A percentile compares a stretch with the other conserved stretches of the same genome.
Conservation (phyloP, 495 filamentous ascomycete species). For the Lophiostoma macrostomum region DNA sequence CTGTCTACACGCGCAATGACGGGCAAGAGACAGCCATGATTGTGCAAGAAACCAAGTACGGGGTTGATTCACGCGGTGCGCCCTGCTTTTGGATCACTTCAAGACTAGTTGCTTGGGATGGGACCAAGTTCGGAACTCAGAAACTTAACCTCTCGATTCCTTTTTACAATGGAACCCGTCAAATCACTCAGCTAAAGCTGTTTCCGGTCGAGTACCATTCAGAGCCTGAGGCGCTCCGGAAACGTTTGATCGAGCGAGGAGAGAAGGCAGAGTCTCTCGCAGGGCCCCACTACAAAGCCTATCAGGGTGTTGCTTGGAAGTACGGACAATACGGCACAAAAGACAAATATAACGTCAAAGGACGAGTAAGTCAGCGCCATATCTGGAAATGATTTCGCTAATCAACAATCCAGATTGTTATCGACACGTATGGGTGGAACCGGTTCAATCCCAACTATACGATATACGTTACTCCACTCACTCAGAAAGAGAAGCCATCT, state of each 20-base stretch:
- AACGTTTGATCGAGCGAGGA: slow-evolving; percentile 39
- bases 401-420: slow-evolving; percentile 42
- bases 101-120: slow-evolving; percentile 59
- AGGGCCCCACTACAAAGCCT: slow-evolving; percentile 61
- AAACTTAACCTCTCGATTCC: slow-evolving; percentile 46
- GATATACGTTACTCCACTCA: slow-evolving; percentile 34
- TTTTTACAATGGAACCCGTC: slow-evolving; percentile 54
- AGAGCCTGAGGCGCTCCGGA: slow-evolving; percentile 42
- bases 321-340: slow-evolving; percentile 32
- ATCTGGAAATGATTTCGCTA: background rate
- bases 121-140: slow-evolving; percentile 54
- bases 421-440: slow-evolving; percentile 50
- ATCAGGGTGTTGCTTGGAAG: slow-evolving; percentile 51
- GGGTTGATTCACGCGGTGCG: slow-evolving; percentile 33
- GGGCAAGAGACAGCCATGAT: slow-evolving; percentile 43
- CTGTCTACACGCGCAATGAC: slow-evolving; percentile 42
- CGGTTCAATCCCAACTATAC: slow-evolving; percentile 42
- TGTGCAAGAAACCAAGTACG: slow-evolving; percentile 39
- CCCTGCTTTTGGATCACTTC: slow-evolving; percentile 40
- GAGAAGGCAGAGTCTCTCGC: slow-evolving; percentile 45
- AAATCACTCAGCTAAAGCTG: slow-evolving; percentile 53
- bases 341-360: slow-evolving; percentile 50
- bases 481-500: slow-evolving; percentile 30
- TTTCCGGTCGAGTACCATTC: slow-evolving; percentile 59
- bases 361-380: slow-evolving; percentile 38